phyloP scores from a whole-genome alignment of 176 grass and related monocot genomes.

The Hsuehochloa calcarea region DNA sequence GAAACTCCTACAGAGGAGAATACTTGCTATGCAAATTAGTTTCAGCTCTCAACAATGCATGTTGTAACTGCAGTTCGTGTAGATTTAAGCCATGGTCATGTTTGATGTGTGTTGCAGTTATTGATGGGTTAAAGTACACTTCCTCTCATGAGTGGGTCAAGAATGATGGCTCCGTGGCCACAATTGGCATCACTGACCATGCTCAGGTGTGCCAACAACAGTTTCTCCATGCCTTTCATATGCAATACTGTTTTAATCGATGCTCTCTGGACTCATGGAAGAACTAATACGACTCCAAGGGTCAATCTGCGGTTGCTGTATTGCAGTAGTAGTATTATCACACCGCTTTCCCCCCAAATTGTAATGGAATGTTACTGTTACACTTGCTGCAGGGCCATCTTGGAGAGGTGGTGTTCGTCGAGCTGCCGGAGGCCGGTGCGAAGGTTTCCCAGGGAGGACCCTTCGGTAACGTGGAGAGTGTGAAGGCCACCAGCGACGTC shows the following conservation, averaged over 20 bases:
- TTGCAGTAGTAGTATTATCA: background rate
- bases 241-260: background rate
- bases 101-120: constrained; percentile 40
- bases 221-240: constrained; percentile 4
- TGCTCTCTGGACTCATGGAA: background rate
- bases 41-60: background rate
- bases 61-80: background rate
- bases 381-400: constrained; percentile 57
- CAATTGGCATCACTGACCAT: constrained; percentile 90
- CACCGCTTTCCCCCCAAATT: background rate
- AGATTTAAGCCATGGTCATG: background rate
- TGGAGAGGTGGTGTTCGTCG: constrained; percentile 87
- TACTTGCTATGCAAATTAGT: background rate
- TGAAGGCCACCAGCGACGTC: constrained; percentile 93
- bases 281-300: background rate
- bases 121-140: constrained; percentile 57
- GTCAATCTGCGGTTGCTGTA: background rate
- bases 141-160: constrained; percentile 64
- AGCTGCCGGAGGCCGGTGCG: constrained; percentile 66
- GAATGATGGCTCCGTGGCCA: constrained; percentile 62
- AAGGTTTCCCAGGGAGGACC: constrained; percentile 50
- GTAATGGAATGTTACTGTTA: background rate
- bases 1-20: background rate
- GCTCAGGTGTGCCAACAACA: constrained; percentile 54
- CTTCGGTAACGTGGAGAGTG: constrained; percentile 95